A percentile compares a stretch with the other conserved stretches of the same genome.
These are phyloP conservation scores for Lablab purpureus DNA, from an alignment of 306 rosid species.

Conservation along the genomic window DNA sequence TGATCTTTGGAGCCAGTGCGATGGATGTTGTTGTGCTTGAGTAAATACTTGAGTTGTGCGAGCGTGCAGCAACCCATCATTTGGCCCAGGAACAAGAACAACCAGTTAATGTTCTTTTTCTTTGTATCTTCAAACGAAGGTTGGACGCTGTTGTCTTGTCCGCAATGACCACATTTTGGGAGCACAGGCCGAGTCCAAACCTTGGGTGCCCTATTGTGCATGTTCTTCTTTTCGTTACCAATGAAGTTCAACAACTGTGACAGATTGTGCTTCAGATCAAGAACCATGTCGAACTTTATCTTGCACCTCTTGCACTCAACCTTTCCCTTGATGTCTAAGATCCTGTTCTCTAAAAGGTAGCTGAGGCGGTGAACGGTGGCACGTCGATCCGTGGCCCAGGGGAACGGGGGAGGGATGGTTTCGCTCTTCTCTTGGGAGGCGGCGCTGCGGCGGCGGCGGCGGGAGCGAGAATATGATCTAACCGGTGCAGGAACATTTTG, in stretches of 20 bases:
- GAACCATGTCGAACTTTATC: conserved; percentile 3
- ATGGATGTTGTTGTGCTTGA: neutral
- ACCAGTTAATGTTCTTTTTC: conserved; percentile 61
- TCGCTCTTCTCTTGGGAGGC: neutral
- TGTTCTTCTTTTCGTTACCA: neutral
- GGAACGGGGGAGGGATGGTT: conserved; percentile 47
- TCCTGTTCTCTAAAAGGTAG: neutral
- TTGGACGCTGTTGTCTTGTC: conserved; percentile 43
- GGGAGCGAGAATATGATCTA: neutral
- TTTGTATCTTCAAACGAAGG: conserved; percentile 45
- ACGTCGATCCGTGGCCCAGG: conserved; percentile 60
- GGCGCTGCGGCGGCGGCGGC: too few relatives aligned
- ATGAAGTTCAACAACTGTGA: neutral
- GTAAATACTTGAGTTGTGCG: neutral
- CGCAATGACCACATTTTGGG: conserved; percentile 51
- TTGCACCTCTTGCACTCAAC: conserved; percentile 61
- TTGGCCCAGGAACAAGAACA: conserved; percentile 67
- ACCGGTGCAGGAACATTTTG: neutral
- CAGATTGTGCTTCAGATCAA: conserved; percentile 33
- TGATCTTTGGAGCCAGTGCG: neutral
- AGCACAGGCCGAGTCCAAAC: conserved; percentile 53
- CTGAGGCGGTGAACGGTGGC: conserved; percentile 35
- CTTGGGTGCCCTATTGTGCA: conserved; percentile 55
- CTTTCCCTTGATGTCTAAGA: conserved; percentile 32
- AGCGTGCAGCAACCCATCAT: conserved; percentile 57